Conservation (phyloP, 768 basidiomycete genomes). For the Boletus speciosus region DNA sequence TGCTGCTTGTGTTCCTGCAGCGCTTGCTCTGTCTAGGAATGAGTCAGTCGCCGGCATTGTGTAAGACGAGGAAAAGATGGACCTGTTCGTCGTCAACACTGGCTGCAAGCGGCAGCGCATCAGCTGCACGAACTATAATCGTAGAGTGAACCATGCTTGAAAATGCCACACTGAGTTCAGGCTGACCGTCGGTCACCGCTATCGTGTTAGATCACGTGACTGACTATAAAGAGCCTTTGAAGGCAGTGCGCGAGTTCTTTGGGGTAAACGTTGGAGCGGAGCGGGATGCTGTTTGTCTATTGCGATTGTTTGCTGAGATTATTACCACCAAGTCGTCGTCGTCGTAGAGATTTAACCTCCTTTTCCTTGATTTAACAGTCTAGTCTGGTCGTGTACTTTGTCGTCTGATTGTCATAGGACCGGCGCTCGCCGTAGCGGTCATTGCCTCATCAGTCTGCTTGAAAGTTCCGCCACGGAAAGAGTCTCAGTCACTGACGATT, state of each 20-base stretch:
- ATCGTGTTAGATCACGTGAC: constrained; percentile 11
- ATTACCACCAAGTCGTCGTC: not conserved
- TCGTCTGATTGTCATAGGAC: not conserved
- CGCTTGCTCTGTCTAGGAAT: constrained; percentile 78
- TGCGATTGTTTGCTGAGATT: not conserved
- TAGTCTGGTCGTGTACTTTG: not conserved
- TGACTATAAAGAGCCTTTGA: not conserved
- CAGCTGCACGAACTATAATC: constrained; percentile 78
- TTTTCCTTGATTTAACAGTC: too few relatives aligned
- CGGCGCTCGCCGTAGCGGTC: not conserved
- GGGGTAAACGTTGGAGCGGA: not conserved
- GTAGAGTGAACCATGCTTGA: constrained; percentile 79
- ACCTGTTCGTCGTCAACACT: constrained; percentile 98
- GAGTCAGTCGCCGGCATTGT: constrained; percentile 1
- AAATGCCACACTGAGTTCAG: not conserved
- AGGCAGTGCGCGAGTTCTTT: not conserved
- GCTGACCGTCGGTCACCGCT: constrained; percentile 3
- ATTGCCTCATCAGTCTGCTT: not conserved
- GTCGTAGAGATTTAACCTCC: not conserved
- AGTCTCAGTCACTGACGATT: not conserved
- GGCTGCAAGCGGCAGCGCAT: constrained; percentile 88
- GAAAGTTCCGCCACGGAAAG: too few relatives aligned
- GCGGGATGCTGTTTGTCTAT: not conserved
- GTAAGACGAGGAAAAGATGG: constrained; percentile 12
- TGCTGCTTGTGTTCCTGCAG: constrained; percentile 99